Conservation (phyloP, 768 basidiomycete species). For the Tulasnella sp. region DNA sequence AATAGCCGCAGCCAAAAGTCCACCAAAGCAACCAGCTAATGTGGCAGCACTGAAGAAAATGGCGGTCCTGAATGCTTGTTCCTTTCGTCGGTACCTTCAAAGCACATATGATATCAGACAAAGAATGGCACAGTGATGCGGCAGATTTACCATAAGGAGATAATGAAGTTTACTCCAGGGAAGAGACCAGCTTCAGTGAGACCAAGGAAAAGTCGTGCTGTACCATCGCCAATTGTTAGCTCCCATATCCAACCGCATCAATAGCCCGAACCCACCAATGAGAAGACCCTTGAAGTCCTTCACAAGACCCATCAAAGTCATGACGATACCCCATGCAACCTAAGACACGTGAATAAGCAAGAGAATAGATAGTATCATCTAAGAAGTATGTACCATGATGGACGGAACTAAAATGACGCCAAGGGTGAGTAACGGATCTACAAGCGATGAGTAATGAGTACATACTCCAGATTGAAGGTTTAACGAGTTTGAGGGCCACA, state of each 20-base stretch:
- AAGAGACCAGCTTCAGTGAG: constrained; percentile 60
- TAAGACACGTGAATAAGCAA: neutral
- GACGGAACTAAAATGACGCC: neutral
- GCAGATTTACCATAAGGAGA: constrained; percentile 34
- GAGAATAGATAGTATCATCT: constrained; percentile 10
- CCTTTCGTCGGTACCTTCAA: constrained; percentile 77
- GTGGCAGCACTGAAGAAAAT: constrained; percentile 70
- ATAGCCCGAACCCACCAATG: constrained; percentile 30
- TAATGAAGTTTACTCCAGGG: constrained; percentile 28
- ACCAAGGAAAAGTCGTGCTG: constrained; percentile 37
- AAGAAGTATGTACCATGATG: constrained; percentile 27
- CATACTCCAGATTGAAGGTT: constrained; percentile 69
- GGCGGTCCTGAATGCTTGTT: constrained; percentile 59
- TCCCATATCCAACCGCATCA: neutral
- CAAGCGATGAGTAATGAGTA: constrained; percentile 25
- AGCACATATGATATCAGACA: constrained; percentile 37
- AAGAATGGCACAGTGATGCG: constrained; percentile 12
- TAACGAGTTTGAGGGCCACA: constrained; percentile 53
- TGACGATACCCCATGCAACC: constrained; percentile 18
- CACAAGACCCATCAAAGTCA: constrained; percentile 64
- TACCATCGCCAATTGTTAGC: constrained; percentile 4
- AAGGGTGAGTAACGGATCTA: constrained; percentile 16
- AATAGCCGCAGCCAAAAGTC: constrained; percentile 44
- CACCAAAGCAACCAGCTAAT: constrained; percentile 69
- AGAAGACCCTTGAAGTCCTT: constrained; percentile 56